Evolutionary conservation across 148 eudicot genomes (phyloP).

Genomic region (Persicaria tinctoria): DNA sequence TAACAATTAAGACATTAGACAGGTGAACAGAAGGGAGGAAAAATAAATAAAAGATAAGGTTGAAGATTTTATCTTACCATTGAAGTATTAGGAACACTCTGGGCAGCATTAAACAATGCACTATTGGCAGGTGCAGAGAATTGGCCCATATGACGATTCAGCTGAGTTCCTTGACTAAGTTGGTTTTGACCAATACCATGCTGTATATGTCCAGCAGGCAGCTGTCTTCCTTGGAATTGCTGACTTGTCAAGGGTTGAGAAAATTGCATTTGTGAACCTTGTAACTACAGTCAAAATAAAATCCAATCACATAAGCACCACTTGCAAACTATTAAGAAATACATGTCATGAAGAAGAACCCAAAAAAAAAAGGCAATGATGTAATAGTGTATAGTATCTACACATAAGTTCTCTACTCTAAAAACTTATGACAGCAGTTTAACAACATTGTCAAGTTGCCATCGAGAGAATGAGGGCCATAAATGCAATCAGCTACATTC

Average conservation of each 20-base stretch:
- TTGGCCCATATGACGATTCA: conserved; percentile 91
- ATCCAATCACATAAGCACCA: neutral
- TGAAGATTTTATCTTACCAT: conserved; percentile 45
- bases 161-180: conserved; percentile 86
- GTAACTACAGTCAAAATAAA: conserved; percentile 39
- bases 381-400: neutral
- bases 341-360: conserved; percentile 2
- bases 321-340: neutral
- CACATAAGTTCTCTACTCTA: neutral
- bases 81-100: conserved; percentile 68
- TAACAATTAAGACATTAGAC: neutral
- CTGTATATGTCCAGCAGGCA: conserved; percentile 61
- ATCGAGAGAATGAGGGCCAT: neutral
- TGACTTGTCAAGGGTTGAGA: conserved; percentile 72
- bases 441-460: neutral
- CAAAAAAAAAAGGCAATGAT: neutral
- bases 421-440: neutral
- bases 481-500: neutral
- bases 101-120: conserved; percentile 92
- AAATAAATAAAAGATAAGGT: neutral
- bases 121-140: conserved; percentile 81
- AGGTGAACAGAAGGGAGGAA: neutral
- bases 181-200: conserved; percentile 79
- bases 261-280: conserved; percentile 82
- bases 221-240: conserved; percentile 87